Conservation (phyloP, 306 rosid species). For the Gleditsia sinensis region DNA sequence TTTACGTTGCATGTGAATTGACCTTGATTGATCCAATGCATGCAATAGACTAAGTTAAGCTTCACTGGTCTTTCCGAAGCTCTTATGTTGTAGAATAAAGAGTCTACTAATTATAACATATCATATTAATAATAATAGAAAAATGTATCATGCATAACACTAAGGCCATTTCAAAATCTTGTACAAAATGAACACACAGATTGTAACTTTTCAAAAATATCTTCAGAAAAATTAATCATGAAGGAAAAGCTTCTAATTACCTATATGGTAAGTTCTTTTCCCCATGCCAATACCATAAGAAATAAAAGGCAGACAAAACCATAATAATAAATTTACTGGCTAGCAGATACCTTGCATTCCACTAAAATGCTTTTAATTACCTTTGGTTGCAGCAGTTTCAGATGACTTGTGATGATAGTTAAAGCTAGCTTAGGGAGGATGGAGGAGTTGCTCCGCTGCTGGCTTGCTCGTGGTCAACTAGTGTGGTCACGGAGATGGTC, state of each 20-base stretch:
- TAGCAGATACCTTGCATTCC: conserved; percentile 23
- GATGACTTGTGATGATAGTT: too few species aligned
- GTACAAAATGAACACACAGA: not conserved
- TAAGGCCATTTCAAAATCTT: not conserved
- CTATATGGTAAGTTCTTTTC: not conserved
- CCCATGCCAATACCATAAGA: not conserved
- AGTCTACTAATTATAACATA: conserved; percentile 7
- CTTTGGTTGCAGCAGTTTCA: too few species aligned
- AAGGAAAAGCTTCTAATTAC: conserved; percentile 6
- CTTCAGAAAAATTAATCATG: not conserved
- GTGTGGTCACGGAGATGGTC: too few species aligned
- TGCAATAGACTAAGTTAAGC: conserved; percentile 10
- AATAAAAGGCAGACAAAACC: not conserved
- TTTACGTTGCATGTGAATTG: not conserved
- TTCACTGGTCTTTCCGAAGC: not conserved
- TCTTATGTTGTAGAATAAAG: not conserved
- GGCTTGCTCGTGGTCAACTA: too few species aligned
- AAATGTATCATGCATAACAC: conserved; percentile 1
- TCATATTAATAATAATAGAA: conserved; percentile 12
- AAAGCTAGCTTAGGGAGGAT: too few species aligned
- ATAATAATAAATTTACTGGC: not conserved
- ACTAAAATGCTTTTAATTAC: conserved; percentile 8
- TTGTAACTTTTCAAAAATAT: not conserved
- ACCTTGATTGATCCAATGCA: conserved; percentile 3
- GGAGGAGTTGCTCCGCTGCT: too few species aligned